These are phyloP conservation scores for Lobulomyces angularis DNA, from an alignment of 192 early-diverging fungal species.

Conservation along the genomic window DNA sequence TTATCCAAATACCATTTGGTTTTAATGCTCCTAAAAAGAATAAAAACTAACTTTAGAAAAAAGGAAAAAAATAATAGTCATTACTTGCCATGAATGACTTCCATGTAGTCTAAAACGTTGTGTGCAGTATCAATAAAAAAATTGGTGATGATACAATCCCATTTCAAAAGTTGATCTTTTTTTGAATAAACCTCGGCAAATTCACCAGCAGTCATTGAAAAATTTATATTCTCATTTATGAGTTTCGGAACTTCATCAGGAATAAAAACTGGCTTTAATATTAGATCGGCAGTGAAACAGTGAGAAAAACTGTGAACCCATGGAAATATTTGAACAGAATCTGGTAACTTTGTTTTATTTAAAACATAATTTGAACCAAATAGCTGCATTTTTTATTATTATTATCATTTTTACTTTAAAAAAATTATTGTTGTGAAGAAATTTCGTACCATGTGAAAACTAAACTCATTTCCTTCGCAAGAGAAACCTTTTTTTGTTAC, in stretches of 20 bases:
- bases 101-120: conserved; percentile 79
- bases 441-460: conserved; percentile 74
- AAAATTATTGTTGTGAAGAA: not conserved
- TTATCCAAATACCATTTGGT: conserved; percentile 72
- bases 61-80: too few relatives aligned
- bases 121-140: conserved; percentile 98
- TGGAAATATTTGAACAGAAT: conserved; percentile 59
- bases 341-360: conserved; percentile 32
- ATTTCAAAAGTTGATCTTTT: conserved; percentile 43
- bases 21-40: too few relatives aligned
- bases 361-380: conserved; percentile 86
- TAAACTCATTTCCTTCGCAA: conserved; percentile 81
- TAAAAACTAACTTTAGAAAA: too few relatives aligned
- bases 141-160: conserved; percentile 86
- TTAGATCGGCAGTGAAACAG: conserved; percentile 36
- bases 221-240: conserved; percentile 48
- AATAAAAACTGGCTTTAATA: conserved; percentile 54
- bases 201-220: conserved; percentile 96
- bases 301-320: conserved; percentile 92
- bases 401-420: too few relatives aligned
- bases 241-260: conserved; percentile 70
- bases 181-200: conserved; percentile 80
- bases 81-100: conserved; percentile 67
- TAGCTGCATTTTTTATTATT: conserved; percentile 49
- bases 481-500: conserved; percentile 55